These are phyloP conservation scores for Leccinum boreale DNA, from an alignment of 768 basidiomycete species.

Conservation along the genomic window DNA sequence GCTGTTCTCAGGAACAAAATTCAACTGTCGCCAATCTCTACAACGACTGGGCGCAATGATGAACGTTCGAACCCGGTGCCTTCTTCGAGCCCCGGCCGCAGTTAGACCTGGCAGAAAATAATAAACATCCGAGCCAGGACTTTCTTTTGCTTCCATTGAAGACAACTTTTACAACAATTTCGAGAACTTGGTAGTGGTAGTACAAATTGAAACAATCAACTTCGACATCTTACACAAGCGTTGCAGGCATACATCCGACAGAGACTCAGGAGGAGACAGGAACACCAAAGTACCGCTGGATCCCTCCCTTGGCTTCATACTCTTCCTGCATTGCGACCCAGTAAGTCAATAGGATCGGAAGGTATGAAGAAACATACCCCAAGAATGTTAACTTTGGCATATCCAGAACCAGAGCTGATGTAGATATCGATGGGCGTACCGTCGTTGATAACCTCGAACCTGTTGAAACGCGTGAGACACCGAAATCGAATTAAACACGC, in stretches of 20 bases:
- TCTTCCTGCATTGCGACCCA: neutral
- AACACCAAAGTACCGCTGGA: neutral
- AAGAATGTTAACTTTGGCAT: conserved; percentile 1
- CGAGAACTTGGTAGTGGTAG: neutral
- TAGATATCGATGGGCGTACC: conserved; percentile 6
- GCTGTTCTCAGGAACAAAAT: too few species aligned
- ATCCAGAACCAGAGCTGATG: neutral
- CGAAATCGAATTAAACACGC: neutral
- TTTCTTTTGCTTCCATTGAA: neutral
- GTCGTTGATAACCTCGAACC: neutral
- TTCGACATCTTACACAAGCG: neutral
- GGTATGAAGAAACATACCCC: neutral
- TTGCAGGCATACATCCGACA: neutral
- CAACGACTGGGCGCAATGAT: too few species aligned
- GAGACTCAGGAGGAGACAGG: neutral
- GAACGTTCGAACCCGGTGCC: too few species aligned
- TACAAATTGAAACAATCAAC: neutral
- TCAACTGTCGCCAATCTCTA: too few species aligned
- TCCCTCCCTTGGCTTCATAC: neutral
- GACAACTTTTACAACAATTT: neutral
- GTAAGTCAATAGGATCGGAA: neutral
- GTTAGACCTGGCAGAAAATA: too few species aligned
- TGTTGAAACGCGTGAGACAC: neutral
- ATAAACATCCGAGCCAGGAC: neutral
- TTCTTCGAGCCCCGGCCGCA: too few species aligned